Percentiles rank a stretch among this genome's conserved stretches.
Evolutionary conservation across 202 grass and related monocot species (phyloP).

Genomic region (Carex sylvatica): DNA sequence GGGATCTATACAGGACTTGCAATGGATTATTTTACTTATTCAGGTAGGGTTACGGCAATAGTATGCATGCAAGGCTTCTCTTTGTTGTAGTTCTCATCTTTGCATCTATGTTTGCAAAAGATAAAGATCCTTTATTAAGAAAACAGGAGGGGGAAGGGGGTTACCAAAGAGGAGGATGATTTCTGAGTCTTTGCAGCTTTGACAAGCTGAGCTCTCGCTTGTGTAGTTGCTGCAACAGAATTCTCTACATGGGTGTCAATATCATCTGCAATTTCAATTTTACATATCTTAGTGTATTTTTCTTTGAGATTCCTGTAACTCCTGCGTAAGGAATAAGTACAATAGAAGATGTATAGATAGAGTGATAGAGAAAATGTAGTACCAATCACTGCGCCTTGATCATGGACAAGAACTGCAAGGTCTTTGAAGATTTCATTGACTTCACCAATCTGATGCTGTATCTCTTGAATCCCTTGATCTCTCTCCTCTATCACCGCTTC

Average conservation of each 20-base stretch:
- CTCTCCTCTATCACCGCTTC: conserved; percentile 65
- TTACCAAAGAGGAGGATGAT: conserved; percentile 89
- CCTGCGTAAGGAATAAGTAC: not conserved
- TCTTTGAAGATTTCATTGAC: conserved; percentile 99
- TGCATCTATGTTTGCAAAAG: not conserved
- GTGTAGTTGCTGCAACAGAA: conserved; percentile 48
- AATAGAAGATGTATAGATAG: not conserved
- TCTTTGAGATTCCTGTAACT: not conserved
- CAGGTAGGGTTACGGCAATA: not conserved
- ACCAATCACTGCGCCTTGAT: conserved; percentile 94
- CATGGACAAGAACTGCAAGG: conserved; percentile 97
- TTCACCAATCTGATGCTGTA: conserved; percentile 91
- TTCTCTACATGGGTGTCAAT: conserved; percentile 78
- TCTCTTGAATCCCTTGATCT: conserved; percentile 94
- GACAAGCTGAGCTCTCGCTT: conserved; percentile 76
- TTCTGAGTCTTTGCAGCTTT: conserved; percentile 93
- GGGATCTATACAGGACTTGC: not conserved
- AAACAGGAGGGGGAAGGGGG: not conserved
- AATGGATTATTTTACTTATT: not conserved
- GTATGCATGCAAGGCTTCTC: not conserved
- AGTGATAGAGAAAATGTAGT: not conserved
- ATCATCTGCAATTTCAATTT: conserved; percentile 53
- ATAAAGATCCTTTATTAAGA: not conserved
- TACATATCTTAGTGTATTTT: not conserved
- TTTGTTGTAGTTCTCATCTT: not conserved